Conservation (phyloP, 805 yeast species). For the Maudiozyma pseudohumilis region DNA sequence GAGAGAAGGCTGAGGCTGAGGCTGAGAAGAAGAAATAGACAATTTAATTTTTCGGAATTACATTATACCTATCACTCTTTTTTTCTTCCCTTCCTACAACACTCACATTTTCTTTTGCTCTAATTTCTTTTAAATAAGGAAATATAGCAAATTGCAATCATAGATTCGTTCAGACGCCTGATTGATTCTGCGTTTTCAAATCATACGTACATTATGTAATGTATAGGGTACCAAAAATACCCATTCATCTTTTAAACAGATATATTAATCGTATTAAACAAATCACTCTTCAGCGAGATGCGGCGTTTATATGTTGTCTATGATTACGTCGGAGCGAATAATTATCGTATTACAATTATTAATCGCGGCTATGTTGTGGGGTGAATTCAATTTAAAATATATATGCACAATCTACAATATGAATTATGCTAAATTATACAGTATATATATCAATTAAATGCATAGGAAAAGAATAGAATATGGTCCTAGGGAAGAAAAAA, state of each 20-base stretch:
- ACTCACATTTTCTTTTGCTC: background rate
- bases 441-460: conserved; percentile 1
- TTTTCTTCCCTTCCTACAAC: background rate
- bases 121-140: background rate
- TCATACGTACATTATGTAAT: conserved; percentile 2
- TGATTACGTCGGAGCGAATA: no score
- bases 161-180: background rate
- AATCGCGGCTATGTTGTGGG: background rate
- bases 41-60: background rate
- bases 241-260: conserved; percentile 1
- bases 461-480: conserved; percentile 1
- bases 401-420: background rate
- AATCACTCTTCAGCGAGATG: no score
- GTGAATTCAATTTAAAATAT: background rate
- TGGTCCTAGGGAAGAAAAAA: conserved; percentile 1
- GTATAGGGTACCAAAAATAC: conserved; percentile 1
- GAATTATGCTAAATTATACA: background rate
- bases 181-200: background rate
- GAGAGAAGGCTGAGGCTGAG: conserved; percentile 97
- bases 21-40: conserved; percentile 96
- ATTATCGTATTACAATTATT: no score
- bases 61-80: background rate
- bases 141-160: no score
- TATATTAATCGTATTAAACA: background rate
- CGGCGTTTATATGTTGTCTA: background rate